Base-by-base conservation (phyloP, 2,329 filamentous ascomycete species). In the Blastomyces silverae region DNA sequence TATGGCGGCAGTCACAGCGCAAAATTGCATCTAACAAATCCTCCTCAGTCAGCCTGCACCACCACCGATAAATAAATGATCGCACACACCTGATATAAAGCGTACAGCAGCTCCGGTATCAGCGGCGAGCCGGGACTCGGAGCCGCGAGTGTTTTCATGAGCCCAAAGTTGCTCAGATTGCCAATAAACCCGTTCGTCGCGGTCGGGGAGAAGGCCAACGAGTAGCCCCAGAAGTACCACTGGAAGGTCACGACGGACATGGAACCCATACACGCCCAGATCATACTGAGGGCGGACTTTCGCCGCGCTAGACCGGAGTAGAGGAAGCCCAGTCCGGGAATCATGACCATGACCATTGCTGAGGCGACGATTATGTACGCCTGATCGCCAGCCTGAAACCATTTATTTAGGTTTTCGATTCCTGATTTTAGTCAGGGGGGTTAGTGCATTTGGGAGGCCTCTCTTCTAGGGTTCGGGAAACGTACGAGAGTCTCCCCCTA, bases 151-250 rank as follows among this genome's bases (percentile, higher is more conserved):
- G 91, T 91, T 73, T 92, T 90, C 82, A 86, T 88, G 71, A 99
- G 83, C 67, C 92, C 94, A 72, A 97, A 96, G 77, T 95, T 90
- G 71, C 87, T 84, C 64, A 99, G 80, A 76, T 97, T 87, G 64
- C 94, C 94, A 74, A 99, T 97, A 80, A 90, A 97, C 63, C 90
- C 89, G 79, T 90, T 97, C 70, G 85, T 91, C 4, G 88, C 90
- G 17, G 86, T 87, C 55, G 85, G 83, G 73, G 90, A 94, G 79
- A 97, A 97, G 62, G 93, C 92, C 67, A 99, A 83, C 17, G 93
- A 96, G 79, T 96, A 99, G 48, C 94, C 94, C 93, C 94, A 97
- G 78, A 99, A 97, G 75, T 97, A 97, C 94, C 94, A 99, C 81
- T 99, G 94, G 82, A 99, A 97, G 64, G 90, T 89, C 76, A 97